phyloP scores from a whole-genome alignment of 129 eudicot genomes.

The Artemisia argyi region DNA sequence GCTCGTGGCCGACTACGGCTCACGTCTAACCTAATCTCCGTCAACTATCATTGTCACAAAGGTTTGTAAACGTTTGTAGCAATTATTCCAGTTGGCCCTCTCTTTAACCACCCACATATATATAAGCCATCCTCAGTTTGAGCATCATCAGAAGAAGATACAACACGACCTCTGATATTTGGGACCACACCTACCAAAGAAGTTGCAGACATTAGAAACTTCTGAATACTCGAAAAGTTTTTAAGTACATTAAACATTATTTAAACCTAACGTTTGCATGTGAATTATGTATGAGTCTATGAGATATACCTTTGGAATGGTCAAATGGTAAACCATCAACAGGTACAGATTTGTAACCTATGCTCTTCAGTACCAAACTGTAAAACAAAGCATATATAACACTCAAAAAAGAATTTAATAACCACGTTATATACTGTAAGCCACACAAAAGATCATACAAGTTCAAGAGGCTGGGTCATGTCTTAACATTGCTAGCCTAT shows the following conservation, averaged over 20 bases:
- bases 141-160: slow-evolving; percentile 33
- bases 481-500: not conserved
- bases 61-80: slow-evolving; percentile 82
- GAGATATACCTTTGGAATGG: slow-evolving; percentile 54
- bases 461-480: not conserved
- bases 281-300: no score
- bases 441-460: slow-evolving; percentile 19
- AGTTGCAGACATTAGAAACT: no score
- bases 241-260: no score
- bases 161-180: slow-evolving; percentile 74
- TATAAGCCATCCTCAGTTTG: slow-evolving; percentile 64
- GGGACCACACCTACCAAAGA: slow-evolving; percentile 72
- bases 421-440: not conserved
- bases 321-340: slow-evolving; percentile 87
- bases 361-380: not conserved
- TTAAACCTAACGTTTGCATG: not conserved
- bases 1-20: no score
- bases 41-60: no score
- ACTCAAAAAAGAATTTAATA: not conserved
- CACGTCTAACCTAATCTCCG: no score
- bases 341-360: no score
- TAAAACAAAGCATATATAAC: slow-evolving; percentile 5
- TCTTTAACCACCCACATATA: slow-evolving; percentile 96
- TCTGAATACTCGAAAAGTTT: no score
- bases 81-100: slow-evolving; percentile 97